A percentile compares a stretch with the other conserved stretches of the same genome.
These are phyloP conservation scores for Coccomyxa sp. DNA, from an alignment of 139 green algal species.

Conservation along the genomic window DNA sequence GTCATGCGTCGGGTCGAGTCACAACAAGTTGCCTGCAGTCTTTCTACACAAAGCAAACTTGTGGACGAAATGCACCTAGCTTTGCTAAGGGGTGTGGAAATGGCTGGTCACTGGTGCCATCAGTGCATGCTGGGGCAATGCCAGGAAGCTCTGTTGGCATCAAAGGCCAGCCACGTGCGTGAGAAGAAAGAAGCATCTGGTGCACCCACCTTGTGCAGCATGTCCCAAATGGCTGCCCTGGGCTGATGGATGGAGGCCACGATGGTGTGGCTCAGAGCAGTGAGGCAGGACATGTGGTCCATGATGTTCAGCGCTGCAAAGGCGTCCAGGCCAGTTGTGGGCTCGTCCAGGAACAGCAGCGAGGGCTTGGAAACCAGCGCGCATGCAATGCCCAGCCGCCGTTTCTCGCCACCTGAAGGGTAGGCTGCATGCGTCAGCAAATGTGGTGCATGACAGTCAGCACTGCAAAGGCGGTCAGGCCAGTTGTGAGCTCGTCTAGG, in stretches of 20 bases:
- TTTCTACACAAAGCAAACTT: too few species aligned
- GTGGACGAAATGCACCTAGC: too few species aligned
- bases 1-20: too few species aligned
- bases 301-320: slow-evolving; percentile 34
- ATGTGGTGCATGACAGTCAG: slow-evolving; percentile 28
- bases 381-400: slow-evolving; percentile 47
- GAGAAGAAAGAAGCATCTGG: too few species aligned
- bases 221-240: slow-evolving; percentile 13
- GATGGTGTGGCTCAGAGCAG: slow-evolving; percentile 11
- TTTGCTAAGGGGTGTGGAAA: too few species aligned
- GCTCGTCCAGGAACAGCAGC: slow-evolving; percentile 46
- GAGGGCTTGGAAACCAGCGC: slow-evolving; percentile 53
- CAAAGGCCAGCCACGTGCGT: too few species aligned
- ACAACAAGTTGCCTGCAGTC: too few species aligned
- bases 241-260: slow-evolving; percentile 22
- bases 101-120: too few species aligned
- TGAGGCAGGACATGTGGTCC: slow-evolving; percentile 14
- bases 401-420: slow-evolving; percentile 42
- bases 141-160: too few species aligned
- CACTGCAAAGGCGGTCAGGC: slow-evolving; percentile 37
- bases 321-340: slow-evolving; percentile 40
- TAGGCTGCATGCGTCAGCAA: not conserved
- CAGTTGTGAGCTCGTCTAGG: slow-evolving; percentile 43
- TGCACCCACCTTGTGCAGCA: slow-evolving; percentile 14
- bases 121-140: too few species aligned